phyloP scores from a whole-genome alignment of 1,284 basidiomycete species.

The Psilocybe mexicana region DNA sequence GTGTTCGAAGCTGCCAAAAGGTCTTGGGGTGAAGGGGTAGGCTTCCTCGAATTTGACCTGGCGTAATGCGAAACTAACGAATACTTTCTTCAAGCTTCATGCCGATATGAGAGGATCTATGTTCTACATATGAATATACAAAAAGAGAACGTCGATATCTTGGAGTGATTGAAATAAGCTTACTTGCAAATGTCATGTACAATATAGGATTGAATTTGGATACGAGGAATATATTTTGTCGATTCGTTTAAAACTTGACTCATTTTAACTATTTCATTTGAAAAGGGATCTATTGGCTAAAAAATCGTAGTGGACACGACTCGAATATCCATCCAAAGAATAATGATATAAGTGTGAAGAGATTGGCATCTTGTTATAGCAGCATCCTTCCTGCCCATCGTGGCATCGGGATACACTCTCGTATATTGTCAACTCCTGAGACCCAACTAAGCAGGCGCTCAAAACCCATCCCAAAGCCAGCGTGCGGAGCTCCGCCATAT shows the following conservation, averaged over 20 bases:
- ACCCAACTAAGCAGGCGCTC: conserved; percentile 87
- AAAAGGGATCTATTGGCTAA: too few species aligned
- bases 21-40: conserved; percentile 64
- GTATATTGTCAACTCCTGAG: conserved; percentile 80
- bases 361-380: conserved; percentile 38
- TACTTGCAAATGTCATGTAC: too few species aligned
- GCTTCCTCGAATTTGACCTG: conserved; percentile 20
- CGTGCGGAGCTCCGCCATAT: conserved; percentile 85
- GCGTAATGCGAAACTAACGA: neutral
- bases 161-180: too few species aligned
- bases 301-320: too few species aligned
- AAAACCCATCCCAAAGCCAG: conserved; percentile 92
- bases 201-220: too few species aligned
- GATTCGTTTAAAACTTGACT: too few species aligned
- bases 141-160: too few species aligned
- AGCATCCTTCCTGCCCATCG: conserved; percentile 83
- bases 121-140: conserved; percentile 66
- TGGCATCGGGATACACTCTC: conserved; percentile 90
- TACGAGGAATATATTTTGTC: too few species aligned
- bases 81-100: conserved; percentile 42
- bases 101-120: conserved; percentile 56
- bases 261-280: too few species aligned
- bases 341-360: neutral
- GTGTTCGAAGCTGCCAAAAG: conserved; percentile 54
- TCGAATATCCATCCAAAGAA: too few species aligned